These are phyloP conservation scores for Cephalotrichum gorgonifer DNA, from an alignment of 2,329 filamentous ascomycete genomes.

Conservation along the genomic window DNA sequence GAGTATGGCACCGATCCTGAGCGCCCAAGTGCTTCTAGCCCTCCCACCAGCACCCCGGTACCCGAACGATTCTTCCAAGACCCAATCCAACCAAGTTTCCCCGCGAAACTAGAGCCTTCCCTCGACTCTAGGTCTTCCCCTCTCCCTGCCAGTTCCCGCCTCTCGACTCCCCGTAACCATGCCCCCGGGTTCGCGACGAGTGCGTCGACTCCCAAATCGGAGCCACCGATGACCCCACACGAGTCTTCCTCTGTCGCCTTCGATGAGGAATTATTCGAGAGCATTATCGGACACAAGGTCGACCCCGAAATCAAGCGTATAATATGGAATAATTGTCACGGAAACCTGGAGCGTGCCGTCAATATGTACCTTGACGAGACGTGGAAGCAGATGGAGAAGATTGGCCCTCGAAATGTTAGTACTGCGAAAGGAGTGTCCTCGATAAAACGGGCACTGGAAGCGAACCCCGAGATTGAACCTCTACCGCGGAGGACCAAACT, in stretches of 20 bases:
- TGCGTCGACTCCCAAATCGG: slow-evolving; percentile 1
- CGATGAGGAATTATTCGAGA: slow-evolving; percentile 46
- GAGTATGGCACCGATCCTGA: background rate
- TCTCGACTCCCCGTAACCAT: slow-evolving; percentile 11
- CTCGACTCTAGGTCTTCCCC: slow-evolving; percentile 4
- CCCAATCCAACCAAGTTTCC: slow-evolving; percentile 3
- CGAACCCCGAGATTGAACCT: slow-evolving; percentile 1
- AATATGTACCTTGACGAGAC: slow-evolving; percentile 64
- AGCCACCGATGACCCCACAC: slow-evolving; percentile 9
- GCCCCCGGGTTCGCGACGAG: slow-evolving; percentile 11
- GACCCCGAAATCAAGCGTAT: slow-evolving; percentile 32
- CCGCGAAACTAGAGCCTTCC: background rate
- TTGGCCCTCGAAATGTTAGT: slow-evolving; percentile 19
- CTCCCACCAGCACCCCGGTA: background rate
- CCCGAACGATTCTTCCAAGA: slow-evolving; percentile 24
- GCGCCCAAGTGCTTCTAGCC: background rate
- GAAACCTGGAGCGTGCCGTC: slow-evolving; percentile 51
- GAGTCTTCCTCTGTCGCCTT: slow-evolving; percentile 29
- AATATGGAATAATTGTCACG: slow-evolving; percentile 43
- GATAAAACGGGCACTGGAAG: background rate
- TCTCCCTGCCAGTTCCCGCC: slow-evolving; percentile 8
- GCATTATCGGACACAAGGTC: slow-evolving; percentile 49
- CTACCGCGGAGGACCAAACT: background rate
- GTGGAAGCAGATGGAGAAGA: slow-evolving; percentile 36
- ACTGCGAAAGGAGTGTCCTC: background rate